These are phyloP conservation scores for Ophiostoma sp. DNA, from an alignment of 2,329 filamentous ascomycete species.

Conservation along the genomic window DNA sequence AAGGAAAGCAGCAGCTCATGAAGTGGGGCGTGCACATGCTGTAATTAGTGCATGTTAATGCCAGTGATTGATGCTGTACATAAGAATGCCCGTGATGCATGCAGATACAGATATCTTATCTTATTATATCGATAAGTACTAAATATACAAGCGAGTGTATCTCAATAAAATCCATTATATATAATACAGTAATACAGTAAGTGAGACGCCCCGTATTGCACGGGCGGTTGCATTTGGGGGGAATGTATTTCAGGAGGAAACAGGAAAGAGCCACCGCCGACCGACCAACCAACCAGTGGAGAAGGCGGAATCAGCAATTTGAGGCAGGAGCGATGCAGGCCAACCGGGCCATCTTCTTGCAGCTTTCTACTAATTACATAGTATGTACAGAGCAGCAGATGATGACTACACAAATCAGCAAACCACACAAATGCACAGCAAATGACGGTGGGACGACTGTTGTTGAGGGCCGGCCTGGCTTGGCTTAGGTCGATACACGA, in stretches of 20 bases:
- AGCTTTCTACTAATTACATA: not conserved
- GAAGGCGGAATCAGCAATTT: conserved; percentile 15
- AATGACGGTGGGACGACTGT: not conserved
- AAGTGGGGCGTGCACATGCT: not conserved
- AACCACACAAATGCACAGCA: not conserved
- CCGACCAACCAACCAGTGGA: conserved; percentile 3
- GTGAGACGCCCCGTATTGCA: conserved; percentile 10
- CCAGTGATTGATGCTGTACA: not conserved
- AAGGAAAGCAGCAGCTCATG: not conserved
- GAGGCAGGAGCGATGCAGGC: conserved; percentile 17
- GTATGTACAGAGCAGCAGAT: not conserved
- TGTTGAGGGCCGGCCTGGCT: not conserved
- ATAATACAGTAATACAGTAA: not conserved
- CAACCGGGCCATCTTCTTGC: not conserved
- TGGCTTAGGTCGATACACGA: not conserved
- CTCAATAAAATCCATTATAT: not conserved
- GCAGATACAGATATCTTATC: not conserved
- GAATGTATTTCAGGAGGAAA: not conserved
- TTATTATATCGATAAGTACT: not conserved
- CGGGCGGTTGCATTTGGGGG: conserved; percentile 10
- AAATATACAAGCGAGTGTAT: not conserved
- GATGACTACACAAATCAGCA: not conserved
- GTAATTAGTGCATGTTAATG: not conserved
- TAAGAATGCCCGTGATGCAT: not conserved
- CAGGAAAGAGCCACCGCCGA: conserved; percentile 19